Evolutionary conservation across 176 grass and related monocot genomes (phyloP).

Genomic region (Areca catechu): DNA sequence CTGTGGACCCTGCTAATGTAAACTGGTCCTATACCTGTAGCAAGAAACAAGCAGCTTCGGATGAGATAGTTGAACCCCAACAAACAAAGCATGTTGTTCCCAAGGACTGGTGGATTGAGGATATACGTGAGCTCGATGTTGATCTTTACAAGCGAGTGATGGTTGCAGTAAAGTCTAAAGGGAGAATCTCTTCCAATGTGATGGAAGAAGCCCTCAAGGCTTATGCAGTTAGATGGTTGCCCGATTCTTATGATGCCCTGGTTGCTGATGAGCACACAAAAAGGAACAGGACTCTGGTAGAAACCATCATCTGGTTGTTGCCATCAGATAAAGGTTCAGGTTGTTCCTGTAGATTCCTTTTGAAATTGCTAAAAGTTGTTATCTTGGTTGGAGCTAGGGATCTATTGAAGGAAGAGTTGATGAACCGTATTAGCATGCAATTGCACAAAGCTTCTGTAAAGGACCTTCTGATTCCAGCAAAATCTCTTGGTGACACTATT

Average conservation of each 20-base stretch:
- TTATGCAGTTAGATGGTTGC: constrained; percentile 87
- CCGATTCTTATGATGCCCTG: constrained; percentile 74
- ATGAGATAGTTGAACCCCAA: constrained; percentile 53
- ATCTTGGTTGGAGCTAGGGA: constrained; percentile 64
- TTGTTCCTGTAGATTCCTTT: constrained; percentile 89
- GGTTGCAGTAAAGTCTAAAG: constrained; percentile 82
- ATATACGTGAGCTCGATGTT: constrained; percentile 83
- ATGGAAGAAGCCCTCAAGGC: constrained; percentile 80
- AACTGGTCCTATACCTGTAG: constrained; percentile 72
- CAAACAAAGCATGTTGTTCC: constrained; percentile 34
- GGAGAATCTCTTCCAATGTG: constrained; percentile 79
- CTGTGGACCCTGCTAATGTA: constrained; percentile 72
- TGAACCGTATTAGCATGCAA: constrained; percentile 59
- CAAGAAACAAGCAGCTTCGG: constrained; percentile 43
- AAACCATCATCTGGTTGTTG: constrained; percentile 87
- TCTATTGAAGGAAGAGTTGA: constrained; percentile 71
- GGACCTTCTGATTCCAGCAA: constrained; percentile 66
- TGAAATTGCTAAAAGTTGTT: constrained; percentile 86
- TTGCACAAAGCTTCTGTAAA: constrained; percentile 81
- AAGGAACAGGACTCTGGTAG: constrained; percentile 66
- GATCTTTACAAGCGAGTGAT: constrained; percentile 98
- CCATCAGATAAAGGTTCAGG: constrained; percentile 85
- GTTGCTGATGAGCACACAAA: constrained; percentile 79
- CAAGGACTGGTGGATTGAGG: constrained; percentile 95
- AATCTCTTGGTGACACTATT: constrained; percentile 26